Conservation (phyloP, 441 rosid species). For the Euphorbia celastroides region DNA sequence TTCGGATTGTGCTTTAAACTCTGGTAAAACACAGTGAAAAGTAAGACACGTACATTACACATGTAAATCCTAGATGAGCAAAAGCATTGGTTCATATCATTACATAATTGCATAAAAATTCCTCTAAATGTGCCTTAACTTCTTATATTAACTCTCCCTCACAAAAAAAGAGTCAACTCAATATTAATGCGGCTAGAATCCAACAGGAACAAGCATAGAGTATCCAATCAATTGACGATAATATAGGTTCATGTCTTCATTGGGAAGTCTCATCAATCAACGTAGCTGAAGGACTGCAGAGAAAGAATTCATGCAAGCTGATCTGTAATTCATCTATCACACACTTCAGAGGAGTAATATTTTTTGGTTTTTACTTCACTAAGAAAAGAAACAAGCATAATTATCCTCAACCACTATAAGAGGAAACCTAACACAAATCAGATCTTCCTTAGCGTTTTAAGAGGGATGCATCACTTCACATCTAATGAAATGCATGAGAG, state of each 20-base stretch:
- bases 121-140: neutral
- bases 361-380: neutral
- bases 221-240: neutral
- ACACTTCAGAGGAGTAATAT: neutral
- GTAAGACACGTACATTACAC: neutral
- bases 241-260: neutral
- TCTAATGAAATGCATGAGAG: neutral
- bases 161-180: neutral
- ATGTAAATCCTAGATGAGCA: neutral
- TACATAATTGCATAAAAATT: neutral
- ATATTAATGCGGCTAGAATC: neutral
- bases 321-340: neutral
- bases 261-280: neutral
- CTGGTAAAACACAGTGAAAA: constrained; percentile 33
- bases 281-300: neutral
- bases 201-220: neutral
- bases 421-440: neutral
- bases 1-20: constrained; percentile 96
- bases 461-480: neutral
- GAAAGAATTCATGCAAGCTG: neutral
- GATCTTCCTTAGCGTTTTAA: neutral
- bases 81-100: neutral
- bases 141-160: neutral
- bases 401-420: neutral
- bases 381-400: too few relatives aligned